A percentile compares a stretch with the other conserved stretches of the same genome.
Conservation (phyloP, 768 basidiomycete genomes). For the Daedaleopsis sinensis region DNA sequence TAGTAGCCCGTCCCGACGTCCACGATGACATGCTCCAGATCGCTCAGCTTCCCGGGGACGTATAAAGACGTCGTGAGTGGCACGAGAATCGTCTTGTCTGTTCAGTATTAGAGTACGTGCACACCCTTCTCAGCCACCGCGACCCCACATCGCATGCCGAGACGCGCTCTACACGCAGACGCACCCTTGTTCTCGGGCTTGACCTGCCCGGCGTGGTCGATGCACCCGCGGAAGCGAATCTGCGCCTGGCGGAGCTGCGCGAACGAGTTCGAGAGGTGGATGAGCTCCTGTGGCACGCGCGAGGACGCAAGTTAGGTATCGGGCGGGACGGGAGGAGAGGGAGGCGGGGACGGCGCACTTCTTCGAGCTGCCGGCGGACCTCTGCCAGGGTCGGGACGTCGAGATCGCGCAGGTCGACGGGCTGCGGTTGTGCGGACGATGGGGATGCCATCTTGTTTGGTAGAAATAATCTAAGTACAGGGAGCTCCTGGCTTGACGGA, state of each 20-base stretch:
- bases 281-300: slow-evolving; percentile 69
- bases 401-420: slow-evolving; percentile 81
- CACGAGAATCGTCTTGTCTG: slow-evolving; percentile 88
- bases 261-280: slow-evolving; percentile 89
- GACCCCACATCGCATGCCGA: neutral
- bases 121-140: neutral
- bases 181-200: slow-evolving; percentile 68
- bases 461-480: no score
- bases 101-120: neutral
- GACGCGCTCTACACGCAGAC: slow-evolving; percentile 8
- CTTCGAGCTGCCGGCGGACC: slow-evolving; percentile 90
- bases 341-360: slow-evolving; percentile 52
- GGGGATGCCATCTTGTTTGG: slow-evolving; percentile 36
- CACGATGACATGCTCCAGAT: slow-evolving; percentile 86
- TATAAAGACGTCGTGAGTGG: slow-evolving; percentile 95
- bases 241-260: slow-evolving; percentile 92
- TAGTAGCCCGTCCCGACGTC: slow-evolving; percentile 98
- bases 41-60: slow-evolving; percentile 86
- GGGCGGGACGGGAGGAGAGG: neutral
- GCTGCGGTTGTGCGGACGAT: slow-evolving; percentile 54
- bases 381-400: slow-evolving; percentile 86
- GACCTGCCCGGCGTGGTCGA: slow-evolving; percentile 77
- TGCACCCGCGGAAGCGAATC: slow-evolving; percentile 86
- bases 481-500: no score
- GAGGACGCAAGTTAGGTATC: neutral